A percentile compares a stretch with the other conserved stretches of the same genome.
Evolutionary conservation across 352 stramenopile genomes (phyloP).

Genomic region (Phytophthora idaei): DNA sequence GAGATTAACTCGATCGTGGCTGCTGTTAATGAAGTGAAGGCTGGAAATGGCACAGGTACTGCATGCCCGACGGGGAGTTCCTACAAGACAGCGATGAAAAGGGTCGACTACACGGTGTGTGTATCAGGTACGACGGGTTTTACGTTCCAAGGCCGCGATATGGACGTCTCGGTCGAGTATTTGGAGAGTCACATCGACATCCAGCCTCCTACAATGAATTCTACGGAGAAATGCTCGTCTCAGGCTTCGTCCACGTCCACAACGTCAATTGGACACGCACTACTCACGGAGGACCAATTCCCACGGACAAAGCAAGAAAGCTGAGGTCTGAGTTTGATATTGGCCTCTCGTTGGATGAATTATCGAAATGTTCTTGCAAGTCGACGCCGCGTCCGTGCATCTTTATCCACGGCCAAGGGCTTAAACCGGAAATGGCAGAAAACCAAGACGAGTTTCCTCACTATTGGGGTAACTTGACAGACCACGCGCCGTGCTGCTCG

Average conservation of each 20-base stretch:
- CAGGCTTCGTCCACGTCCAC: conserved; percentile 6
- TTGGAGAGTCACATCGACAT: conserved; percentile 17
- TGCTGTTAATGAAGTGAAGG: conserved; percentile 1
- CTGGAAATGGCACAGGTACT: background rate
- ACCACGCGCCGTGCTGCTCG: conserved; percentile 26
- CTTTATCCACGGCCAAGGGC: conserved; percentile 25
- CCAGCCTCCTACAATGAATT: background rate
- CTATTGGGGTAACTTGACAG: conserved; percentile 28
- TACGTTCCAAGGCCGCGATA: conserved; percentile 18
- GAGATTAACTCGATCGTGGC: conserved; percentile 1
- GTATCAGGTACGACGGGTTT: conserved; percentile 17
- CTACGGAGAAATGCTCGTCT: background rate
- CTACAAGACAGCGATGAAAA: conserved; percentile 17
- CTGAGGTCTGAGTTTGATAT: conserved; percentile 6
- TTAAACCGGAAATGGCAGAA: conserved; percentile 21
- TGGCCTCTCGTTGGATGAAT: conserved; percentile 12
- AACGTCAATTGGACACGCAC: background rate
- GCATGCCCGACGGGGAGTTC: conserved; percentile 6
- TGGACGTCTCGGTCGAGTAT: conserved; percentile 28
- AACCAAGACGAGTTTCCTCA: conserved; percentile 26
- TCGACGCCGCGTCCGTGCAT: conserved; percentile 24
- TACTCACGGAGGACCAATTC: background rate
- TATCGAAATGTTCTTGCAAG: conserved; percentile 17
- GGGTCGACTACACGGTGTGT: conserved; percentile 13
- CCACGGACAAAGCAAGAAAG: conserved; percentile 1